phyloP scores from a whole-genome alignment of 257 asterid species.

The Ligustrum vulgare region DNA sequence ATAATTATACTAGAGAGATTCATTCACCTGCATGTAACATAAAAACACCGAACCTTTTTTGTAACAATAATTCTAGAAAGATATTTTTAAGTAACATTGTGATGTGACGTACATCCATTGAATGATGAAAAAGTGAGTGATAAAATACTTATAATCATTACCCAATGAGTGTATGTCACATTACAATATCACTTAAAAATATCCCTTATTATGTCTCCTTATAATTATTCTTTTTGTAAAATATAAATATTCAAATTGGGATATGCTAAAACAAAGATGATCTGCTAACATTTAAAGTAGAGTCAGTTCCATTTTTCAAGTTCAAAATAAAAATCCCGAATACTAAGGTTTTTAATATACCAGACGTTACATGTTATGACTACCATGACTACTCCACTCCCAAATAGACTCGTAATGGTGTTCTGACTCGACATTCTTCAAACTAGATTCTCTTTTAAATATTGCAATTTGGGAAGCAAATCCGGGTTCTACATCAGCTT shows the following conservation, averaged over 20 bases:
- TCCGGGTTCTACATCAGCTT: slow-evolving; percentile 73
- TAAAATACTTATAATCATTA: too few species aligned
- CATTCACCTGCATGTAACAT: not conserved
- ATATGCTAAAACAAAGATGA: not conserved
- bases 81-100: too few species aligned
- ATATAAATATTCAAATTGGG: not conserved
- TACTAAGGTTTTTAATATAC: not conserved
- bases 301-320: not conserved
- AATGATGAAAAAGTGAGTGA: too few species aligned
- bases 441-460: slow-evolving; percentile 42
- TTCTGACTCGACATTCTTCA: slow-evolving; percentile 26
- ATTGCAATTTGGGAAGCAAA: slow-evolving; percentile 94
- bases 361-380: not conserved
- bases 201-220: too few species aligned
- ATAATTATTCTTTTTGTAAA: too few species aligned
- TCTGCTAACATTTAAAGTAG: not conserved
- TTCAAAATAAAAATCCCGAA: not conserved
- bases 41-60: too few species aligned
- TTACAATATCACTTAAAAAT: too few species aligned
- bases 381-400: slow-evolving; percentile 58
- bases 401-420: slow-evolving; percentile 46
- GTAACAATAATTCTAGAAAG: too few species aligned
- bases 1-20: not conserved
- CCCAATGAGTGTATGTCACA: too few species aligned
- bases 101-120: too few species aligned